Percentiles rank a stretch among this genome's conserved stretches.
Conservation (phyloP, 805 yeast genomes). For the Ogataea trehalophila region DNA sequence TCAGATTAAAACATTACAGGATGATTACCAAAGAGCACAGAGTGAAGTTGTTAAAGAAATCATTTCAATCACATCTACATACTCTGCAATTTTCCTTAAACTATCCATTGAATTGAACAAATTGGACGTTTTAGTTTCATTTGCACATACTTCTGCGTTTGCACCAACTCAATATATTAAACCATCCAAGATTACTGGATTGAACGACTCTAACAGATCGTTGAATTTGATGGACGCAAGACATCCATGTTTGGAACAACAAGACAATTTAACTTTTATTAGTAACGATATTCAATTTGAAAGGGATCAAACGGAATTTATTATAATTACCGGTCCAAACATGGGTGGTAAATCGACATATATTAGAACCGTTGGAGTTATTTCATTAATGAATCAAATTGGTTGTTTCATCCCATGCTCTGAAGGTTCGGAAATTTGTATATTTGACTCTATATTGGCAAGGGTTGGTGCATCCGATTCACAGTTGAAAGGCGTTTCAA, state of each 20-base stretch:
- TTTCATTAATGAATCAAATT: constrained; percentile 80
- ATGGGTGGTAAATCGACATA: constrained; percentile 98
- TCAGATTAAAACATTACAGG: constrained; percentile 52
- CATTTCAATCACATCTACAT: constrained; percentile 73
- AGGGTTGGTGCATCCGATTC: constrained; percentile 99
- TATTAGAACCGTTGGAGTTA: constrained; percentile 84
- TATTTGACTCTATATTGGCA: constrained; percentile 89
- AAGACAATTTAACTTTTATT: constrained; percentile 85
- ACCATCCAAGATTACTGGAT: constrained; percentile 54
- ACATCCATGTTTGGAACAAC: constrained; percentile 92
- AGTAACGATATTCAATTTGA: constrained; percentile 79
- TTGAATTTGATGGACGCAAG: constrained; percentile 69
- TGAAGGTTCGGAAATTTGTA: constrained; percentile 66
- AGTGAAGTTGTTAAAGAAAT: constrained; percentile 77
- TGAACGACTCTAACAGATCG: constrained; percentile 43
- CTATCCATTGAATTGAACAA: constrained; percentile 62
- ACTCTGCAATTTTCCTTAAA: constrained; percentile 70
- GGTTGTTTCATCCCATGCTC: constrained; percentile 85
- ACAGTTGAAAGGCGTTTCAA: constrained; percentile 92
- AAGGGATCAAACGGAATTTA: constrained; percentile 57
- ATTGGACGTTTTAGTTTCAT: constrained; percentile 77
- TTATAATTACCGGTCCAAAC: constrained; percentile 91
- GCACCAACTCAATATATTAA: constrained; percentile 80
- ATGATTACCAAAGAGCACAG: constrained; percentile 72
- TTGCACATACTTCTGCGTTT: constrained; percentile 77